phyloP scores from a whole-genome alignment of 2,329 filamentous ascomycete genomes.

The Zymoseptoria pseudotritici region DNA sequence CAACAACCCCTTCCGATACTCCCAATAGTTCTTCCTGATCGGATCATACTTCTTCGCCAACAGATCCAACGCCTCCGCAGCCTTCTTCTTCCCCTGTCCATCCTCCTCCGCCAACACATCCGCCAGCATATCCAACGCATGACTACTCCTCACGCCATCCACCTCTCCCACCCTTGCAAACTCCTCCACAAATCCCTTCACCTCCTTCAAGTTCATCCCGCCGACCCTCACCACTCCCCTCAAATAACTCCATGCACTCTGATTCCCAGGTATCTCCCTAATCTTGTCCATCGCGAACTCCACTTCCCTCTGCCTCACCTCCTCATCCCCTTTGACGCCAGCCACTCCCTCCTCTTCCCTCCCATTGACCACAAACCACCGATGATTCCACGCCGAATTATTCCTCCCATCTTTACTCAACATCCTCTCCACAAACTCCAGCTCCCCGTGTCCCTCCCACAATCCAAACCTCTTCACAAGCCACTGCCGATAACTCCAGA shows the following conservation, averaged over 20 bases:
- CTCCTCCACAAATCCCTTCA: constrained; percentile 48
- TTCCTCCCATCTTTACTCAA: constrained; percentile 79
- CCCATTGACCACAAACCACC: constrained; percentile 84
- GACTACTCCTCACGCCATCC: constrained; percentile 48
- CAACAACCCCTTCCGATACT: constrained; percentile 56
- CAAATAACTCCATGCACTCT: constrained; percentile 89
- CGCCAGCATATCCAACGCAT: constrained; percentile 63
- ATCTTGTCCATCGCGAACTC: constrained; percentile 63
- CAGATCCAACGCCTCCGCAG: constrained; percentile 62
- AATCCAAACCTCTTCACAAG: constrained; percentile 57
- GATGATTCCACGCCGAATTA: constrained; percentile 96
- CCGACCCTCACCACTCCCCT: constrained; percentile 66
- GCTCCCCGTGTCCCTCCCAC: constrained; percentile 47
- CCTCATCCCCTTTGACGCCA: constrained; percentile 35
- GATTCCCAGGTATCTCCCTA: constrained; percentile 78
- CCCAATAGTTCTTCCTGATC: constrained; percentile 87
- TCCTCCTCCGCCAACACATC: constrained; percentile 52
- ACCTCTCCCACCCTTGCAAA: constrained; percentile 46
- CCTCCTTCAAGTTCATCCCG: constrained; percentile 41
- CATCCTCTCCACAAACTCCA: constrained; percentile 63
- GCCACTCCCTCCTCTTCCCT: constrained; percentile 22
- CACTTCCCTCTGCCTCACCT: constrained; percentile 66
- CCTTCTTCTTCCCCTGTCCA: constrained; percentile 51
- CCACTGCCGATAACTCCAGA: constrained; percentile 91
- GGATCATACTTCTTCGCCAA: constrained; percentile 84